Conservation (phyloP, 2,329 filamentous ascomycete species). For the Neophaeococcomyces mojaviensis region DNA sequence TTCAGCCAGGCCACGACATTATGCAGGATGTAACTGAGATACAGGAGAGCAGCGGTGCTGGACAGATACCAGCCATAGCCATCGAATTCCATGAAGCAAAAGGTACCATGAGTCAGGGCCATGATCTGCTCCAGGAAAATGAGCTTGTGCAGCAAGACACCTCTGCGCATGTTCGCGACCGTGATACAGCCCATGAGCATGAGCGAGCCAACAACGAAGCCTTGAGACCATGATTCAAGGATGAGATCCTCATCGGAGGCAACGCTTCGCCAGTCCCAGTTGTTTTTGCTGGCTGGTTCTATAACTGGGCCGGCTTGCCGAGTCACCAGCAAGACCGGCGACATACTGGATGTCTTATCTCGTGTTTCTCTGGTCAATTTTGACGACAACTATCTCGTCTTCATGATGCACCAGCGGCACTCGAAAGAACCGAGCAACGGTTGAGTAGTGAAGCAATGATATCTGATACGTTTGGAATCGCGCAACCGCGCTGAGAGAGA, state of each 20-base stretch:
- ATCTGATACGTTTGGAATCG: no score
- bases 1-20: slow-evolving; percentile 64
- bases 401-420: neutral
- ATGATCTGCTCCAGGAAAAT: slow-evolving; percentile 44
- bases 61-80: slow-evolving; percentile 59
- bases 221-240: slow-evolving; percentile 31
- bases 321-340: neutral
- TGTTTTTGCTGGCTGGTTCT: neutral
- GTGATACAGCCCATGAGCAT: slow-evolving; percentile 35
- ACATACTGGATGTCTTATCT: neutral
- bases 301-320: slow-evolving; percentile 3
- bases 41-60: slow-evolving; percentile 52
- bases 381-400: neutral
- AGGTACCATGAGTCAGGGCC: slow-evolving; percentile 51
- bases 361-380: neutral
- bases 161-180: slow-evolving; percentile 32
- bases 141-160: slow-evolving; percentile 33
- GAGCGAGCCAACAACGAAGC: slow-evolving; percentile 32
- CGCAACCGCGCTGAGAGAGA: no score
- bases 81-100: slow-evolving; percentile 50
- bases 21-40: slow-evolving; percentile 57
- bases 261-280: slow-evolving; percentile 18
- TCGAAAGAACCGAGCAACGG: no score
- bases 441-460: no score
- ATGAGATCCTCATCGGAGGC: slow-evolving; percentile 21